Evolutionary conservation across 176 grass and related monocot species (phyloP), one percentile per base, ranked within the genome.

Genomic region (Tuctoria greenei): DNA sequence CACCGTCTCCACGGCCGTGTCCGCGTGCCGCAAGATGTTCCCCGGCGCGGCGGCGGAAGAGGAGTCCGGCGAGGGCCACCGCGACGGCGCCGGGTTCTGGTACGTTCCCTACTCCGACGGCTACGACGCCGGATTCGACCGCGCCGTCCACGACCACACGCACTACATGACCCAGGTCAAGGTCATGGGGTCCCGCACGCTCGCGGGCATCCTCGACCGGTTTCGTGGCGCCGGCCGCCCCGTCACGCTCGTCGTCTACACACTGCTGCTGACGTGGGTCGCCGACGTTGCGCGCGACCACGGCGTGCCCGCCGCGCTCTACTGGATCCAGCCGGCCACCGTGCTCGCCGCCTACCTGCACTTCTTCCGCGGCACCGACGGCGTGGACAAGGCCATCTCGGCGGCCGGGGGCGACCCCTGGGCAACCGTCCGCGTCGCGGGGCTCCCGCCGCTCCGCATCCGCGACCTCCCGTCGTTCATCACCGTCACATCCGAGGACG

Each of bases 261-360:
- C 82, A 46, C 79, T 91, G 27, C 80, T 95, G 0, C 66, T 95
- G 35, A 54, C 82, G 31, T 95, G 92, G 92, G 92, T 74, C 10
- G 20, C 80, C 5, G 58, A 13, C 74, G 79, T 91, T 34, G 88
- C 92, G 1, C 81, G 65, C 10, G 41, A 7, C 13, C 75, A 81
- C 45, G 75, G 61, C 76, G 87, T 91, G 45, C 47, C 73, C 1
- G 14, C 56, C 50, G 64, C 44, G 4, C 64, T 81, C 17, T 95
- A 83, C 77, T 95, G 88, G 92, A 88, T 95, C 80, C 92, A 95
- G 65, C 79, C 85, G 2, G 76, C 80, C 8, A 88, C 88, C 14
- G 82, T 79, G 20, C 83, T 95, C 14, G 85, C 88, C 12, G 69
- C 50, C 1, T 87, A 86, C 83, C 59, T 91, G 16, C 72, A 91